A percentile compares a stretch with the other conserved stretches of the same genome.
Evolutionary conservation across 805 yeast genomes (phyloP).

Genomic region (Kockiozyma suomiensis): DNA sequence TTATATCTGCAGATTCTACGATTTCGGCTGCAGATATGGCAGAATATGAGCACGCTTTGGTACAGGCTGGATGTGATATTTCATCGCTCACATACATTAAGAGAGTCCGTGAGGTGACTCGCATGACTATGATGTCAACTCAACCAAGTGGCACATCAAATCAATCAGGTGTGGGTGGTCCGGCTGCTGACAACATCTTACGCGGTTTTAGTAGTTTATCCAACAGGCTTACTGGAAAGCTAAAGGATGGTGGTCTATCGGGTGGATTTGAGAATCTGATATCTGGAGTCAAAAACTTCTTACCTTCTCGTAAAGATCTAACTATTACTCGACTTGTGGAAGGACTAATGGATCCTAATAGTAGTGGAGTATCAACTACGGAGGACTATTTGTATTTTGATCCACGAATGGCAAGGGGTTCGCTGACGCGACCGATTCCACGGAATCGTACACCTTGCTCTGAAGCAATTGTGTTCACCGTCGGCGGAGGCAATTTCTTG

Average conservation of each 20-base stretch:
- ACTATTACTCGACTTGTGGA: slow-evolving; percentile 91
- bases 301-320: slow-evolving; percentile 85
- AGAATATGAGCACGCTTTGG: slow-evolving; percentile 66
- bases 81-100: slow-evolving; percentile 71
- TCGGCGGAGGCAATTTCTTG: slow-evolving; percentile 94
- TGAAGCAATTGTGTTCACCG: slow-evolving; percentile 84
- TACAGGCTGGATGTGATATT: slow-evolving; percentile 57
- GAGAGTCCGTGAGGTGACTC: slow-evolving; percentile 76
- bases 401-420: slow-evolving; percentile 83
- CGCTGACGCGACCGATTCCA: slow-evolving; percentile 80
- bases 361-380: slow-evolving; percentile 53
- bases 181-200: slow-evolving; percentile 43
- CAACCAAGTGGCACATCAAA: slow-evolving; percentile 41
- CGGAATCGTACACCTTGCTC: slow-evolving; percentile 49
- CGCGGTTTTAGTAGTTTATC: slow-evolving; percentile 70
- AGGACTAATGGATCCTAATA: slow-evolving; percentile 79
- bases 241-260: slow-evolving; percentile 79
- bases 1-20: slow-evolving; percentile 50
- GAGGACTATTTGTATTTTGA: slow-evolving; percentile 91
- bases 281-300: slow-evolving; percentile 78
- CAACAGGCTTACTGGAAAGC: slow-evolving; percentile 68
- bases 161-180: slow-evolving; percentile 32
- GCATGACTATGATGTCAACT: slow-evolving; percentile 47
- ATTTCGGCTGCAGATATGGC: slow-evolving; percentile 54
- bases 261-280: slow-evolving; percentile 90